These are phyloP conservation scores for Chrysosphaeria jannelii DNA, from an alignment of 2,329 filamentous ascomycete species.

Conservation along the genomic window DNA sequence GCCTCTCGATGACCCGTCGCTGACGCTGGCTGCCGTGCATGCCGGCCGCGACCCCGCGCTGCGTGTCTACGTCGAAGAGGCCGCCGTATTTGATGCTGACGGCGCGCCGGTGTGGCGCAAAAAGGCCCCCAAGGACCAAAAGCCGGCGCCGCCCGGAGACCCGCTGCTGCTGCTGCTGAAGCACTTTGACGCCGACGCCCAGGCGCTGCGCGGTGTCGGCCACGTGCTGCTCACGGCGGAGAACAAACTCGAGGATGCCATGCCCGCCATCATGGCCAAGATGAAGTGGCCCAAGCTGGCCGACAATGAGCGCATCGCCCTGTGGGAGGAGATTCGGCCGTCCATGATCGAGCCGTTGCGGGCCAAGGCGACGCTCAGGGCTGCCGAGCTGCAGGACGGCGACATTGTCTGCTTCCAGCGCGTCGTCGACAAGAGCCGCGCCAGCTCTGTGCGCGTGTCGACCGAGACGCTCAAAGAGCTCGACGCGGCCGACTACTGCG, in stretches of 20 bases:
- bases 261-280: conserved; percentile 43
- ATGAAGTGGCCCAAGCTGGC: conserved; percentile 66
- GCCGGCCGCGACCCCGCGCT: conserved; percentile 28
- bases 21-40: conserved; percentile 44
- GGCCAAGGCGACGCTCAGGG: conserved; percentile 60
- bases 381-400: conserved; percentile 85
- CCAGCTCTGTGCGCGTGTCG: too few species aligned
- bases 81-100: conserved; percentile 30
- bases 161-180: conserved; percentile 71
- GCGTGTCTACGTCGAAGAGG: conserved; percentile 64
- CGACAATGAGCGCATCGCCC: conserved; percentile 26
- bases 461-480: conserved; percentile 9
- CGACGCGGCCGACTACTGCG: conserved; percentile 17
- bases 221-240: conserved; percentile 70
- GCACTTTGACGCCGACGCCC: conserved; percentile 53
- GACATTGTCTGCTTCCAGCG: conserved; percentile 91
- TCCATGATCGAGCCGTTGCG: conserved; percentile 93
- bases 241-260: conserved; percentile 65
- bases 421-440: conserved; percentile 15
- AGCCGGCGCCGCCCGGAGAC: too few species aligned
- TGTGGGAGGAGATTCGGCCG: conserved; percentile 96
- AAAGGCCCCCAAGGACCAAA: too few species aligned
- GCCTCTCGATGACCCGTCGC: conserved; percentile 46
- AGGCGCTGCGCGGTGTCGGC: conserved; percentile 45
- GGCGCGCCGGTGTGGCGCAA: conserved; percentile 46